These are phyloP conservation scores for Phaffia australis DNA, from an alignment of 768 basidiomycete genomes.

Conservation along the genomic window DNA sequence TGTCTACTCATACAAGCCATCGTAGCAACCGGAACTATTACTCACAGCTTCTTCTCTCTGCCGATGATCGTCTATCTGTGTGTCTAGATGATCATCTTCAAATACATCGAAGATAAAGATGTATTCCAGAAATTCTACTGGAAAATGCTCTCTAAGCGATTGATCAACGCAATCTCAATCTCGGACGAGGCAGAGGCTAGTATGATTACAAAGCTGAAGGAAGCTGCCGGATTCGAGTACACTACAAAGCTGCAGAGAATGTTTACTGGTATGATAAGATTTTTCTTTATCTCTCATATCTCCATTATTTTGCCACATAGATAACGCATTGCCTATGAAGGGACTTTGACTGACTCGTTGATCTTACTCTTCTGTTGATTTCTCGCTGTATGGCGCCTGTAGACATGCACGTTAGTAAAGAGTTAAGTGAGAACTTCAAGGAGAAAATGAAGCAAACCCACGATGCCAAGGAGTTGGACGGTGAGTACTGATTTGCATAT, in stretches of 20 bases:
- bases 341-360: too few species aligned
- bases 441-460: slow-evolving; percentile 80
- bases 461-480: slow-evolving; percentile 55
- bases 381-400: slow-evolving; percentile 8
- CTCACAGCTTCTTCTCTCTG: neutral
- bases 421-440: slow-evolving; percentile 89
- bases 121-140: slow-evolving; percentile 98
- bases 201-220: slow-evolving; percentile 97
- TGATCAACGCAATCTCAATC: slow-evolving; percentile 79
- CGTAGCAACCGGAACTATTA: neutral
- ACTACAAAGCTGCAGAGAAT: slow-evolving; percentile 91
- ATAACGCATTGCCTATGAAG: too few species aligned
- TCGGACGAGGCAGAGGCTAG: slow-evolving; percentile 93
- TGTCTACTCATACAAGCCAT: too few species aligned
- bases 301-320: neutral
- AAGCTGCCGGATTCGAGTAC: slow-evolving; percentile 92
- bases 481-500: slow-evolving; percentile 12
- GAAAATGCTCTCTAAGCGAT: slow-evolving; percentile 81
- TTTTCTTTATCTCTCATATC: neutral
- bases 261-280: slow-evolving; percentile 67
- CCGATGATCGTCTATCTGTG: neutral
- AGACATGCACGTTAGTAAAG: slow-evolving; percentile 94
- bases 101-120: slow-evolving; percentile 97
- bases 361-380: too few species aligned
- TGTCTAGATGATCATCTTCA: slow-evolving; percentile 85